These are phyloP conservation scores for Coemansia sp. DNA, from an alignment of 192 early-diverging fungal species.

Conservation along the genomic window DNA sequence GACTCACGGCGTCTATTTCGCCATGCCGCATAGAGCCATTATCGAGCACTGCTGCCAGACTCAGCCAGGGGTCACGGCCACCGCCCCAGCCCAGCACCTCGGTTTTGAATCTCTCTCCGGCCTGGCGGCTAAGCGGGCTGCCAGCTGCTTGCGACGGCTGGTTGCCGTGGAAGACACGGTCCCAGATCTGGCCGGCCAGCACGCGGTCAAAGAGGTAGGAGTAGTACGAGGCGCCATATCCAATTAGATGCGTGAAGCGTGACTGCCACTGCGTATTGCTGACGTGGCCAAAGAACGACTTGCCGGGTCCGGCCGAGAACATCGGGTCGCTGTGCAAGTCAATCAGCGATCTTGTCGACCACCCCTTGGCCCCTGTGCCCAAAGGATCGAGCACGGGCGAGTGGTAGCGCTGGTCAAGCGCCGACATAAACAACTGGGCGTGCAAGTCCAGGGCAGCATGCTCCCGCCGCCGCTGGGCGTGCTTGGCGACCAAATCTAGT, in stretches of 20 bases:
- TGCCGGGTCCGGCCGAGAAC: slow-evolving; percentile 42
- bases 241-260: slow-evolving; percentile 89
- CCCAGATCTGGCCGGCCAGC: slow-evolving; percentile 79
- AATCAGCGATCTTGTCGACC: slow-evolving; percentile 59
- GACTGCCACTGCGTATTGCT: slow-evolving; percentile 84
- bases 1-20: slow-evolving; percentile 54
- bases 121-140: slow-evolving; percentile 62
- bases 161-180: slow-evolving; percentile 63
- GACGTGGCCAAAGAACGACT: slow-evolving; percentile 71
- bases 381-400: slow-evolving; percentile 51
- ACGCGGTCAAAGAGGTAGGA: slow-evolving; percentile 90
- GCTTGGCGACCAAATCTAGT: slow-evolving; percentile 55
- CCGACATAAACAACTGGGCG: slow-evolving; percentile 88
- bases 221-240: slow-evolving; percentile 94
- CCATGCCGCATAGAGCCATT: slow-evolving; percentile 32
- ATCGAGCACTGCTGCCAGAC: slow-evolving; percentile 67
- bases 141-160: neutral
- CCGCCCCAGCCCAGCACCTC: slow-evolving; percentile 93
- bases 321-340: slow-evolving; percentile 60
- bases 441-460: slow-evolving; percentile 81
- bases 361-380: slow-evolving; percentile 10
- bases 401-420: slow-evolving; percentile 92
- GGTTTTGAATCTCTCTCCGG: slow-evolving; percentile 69
- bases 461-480: slow-evolving; percentile 58
- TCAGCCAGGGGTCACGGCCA: slow-evolving; percentile 88